Evolutionary conservation across 2,329 filamentous ascomycete species (phyloP).

Genomic region (Hypoxylon sp.): DNA sequence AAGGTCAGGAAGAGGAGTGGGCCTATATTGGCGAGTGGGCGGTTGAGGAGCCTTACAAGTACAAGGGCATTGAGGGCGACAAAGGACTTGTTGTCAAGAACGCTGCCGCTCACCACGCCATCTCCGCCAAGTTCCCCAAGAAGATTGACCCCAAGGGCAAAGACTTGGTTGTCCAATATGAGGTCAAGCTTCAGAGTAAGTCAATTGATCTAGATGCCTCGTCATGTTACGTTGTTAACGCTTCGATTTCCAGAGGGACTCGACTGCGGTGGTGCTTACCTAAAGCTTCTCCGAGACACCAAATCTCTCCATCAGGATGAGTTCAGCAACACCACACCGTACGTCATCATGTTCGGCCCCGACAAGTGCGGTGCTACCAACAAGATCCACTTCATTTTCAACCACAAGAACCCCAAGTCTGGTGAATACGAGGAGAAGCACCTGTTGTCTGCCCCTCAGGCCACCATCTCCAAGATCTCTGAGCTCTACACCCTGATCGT

Average conservation of each 20-base stretch:
- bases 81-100: conserved; percentile 99
- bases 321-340: conserved; percentile 97
- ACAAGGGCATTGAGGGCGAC: conserved; percentile 94
- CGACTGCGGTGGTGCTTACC: conserved; percentile 97
- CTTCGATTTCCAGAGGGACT: conserved; percentile 76
- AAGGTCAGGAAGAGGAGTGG: conserved; percentile 91
- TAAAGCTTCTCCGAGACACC: conserved; percentile 99
- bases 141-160: conserved; percentile 98
- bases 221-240: conserved; percentile 52
- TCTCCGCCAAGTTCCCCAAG: conserved; percentile 98
- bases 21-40: conserved; percentile 97
- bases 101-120: conserved; percentile 96
- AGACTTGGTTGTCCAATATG: conserved; percentile 97
- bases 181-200: conserved; percentile 98
- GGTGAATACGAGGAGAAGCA: conserved; percentile 99
- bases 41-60: conserved; percentile 91
- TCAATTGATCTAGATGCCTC: conserved; percentile 44
- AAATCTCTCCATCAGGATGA: conserved; percentile 96
- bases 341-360: conserved; percentile 99
- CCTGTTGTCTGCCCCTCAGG: conserved; percentile 83
- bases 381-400: conserved; percentile 99
- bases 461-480: conserved; percentile 90
- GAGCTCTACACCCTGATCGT: conserved; percentile 98
- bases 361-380: conserved; percentile 99
- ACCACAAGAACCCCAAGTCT: conserved; percentile 99